These are phyloP conservation scores for Aspergillus nanangensis DNA, from an alignment of 495 filamentous ascomycete genomes.

Conservation along the genomic window DNA sequence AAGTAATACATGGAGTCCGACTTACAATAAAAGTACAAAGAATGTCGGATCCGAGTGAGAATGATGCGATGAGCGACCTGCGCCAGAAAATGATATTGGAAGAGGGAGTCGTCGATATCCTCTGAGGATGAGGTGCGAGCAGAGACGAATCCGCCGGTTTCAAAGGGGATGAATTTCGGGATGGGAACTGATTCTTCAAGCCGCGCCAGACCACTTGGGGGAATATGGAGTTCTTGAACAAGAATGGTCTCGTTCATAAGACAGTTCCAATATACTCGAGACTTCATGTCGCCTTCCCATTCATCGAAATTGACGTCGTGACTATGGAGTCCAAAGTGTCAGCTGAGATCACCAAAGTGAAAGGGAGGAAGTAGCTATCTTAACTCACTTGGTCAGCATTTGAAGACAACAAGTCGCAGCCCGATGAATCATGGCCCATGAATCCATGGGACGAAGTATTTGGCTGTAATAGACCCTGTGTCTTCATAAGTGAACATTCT, in stretches of 20 bases:
- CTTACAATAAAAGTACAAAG: slow-evolving; percentile 46
- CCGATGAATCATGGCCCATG: slow-evolving; percentile 46
- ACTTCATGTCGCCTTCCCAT: slow-evolving; percentile 50
- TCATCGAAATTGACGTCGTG: slow-evolving; percentile 42
- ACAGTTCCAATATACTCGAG: slow-evolving; percentile 45
- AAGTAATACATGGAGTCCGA: not conserved
- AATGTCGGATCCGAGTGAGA: slow-evolving; percentile 43
- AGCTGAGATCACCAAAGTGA: slow-evolving; percentile 3
- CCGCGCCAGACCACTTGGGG: slow-evolving; percentile 38
- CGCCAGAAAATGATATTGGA: slow-evolving; percentile 47
- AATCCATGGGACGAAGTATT: slow-evolving; percentile 43
- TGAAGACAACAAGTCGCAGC: slow-evolving; percentile 42
- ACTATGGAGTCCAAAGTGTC: slow-evolving; percentile 12
- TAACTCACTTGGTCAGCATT: slow-evolving; percentile 42
- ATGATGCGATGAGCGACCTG: slow-evolving; percentile 48
- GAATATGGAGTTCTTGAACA: slow-evolving; percentile 44
- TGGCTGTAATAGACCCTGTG: slow-evolving; percentile 38
- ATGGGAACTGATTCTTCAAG: slow-evolving; percentile 45
- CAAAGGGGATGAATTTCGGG: slow-evolving; percentile 44
- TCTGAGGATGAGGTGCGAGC: slow-evolving; percentile 24
- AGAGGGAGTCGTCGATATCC: slow-evolving; percentile 42
- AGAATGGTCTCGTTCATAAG: slow-evolving; percentile 48
- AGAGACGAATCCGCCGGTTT: slow-evolving; percentile 30
- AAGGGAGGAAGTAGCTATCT: not conserved
- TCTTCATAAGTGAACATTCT: slow-evolving; percentile 6